Conservation (phyloP, 345 rosid species). For the Salix koriyanagi region DNA sequence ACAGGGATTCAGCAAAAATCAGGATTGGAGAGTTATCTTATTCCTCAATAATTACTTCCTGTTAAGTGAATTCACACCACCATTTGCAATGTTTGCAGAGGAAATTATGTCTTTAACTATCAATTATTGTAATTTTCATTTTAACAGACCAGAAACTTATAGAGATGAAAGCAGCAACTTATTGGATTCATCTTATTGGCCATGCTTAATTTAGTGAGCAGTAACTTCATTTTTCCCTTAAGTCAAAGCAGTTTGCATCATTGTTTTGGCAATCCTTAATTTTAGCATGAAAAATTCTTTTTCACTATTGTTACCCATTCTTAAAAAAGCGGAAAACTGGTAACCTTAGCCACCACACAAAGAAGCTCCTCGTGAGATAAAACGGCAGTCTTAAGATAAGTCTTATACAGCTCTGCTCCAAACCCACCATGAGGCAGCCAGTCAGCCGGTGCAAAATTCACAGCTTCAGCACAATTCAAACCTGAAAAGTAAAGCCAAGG, state of each 20-base stretch:
- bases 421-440: constrained; percentile 95
- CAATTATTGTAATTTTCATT: not conserved
- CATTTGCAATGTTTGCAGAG: not conserved
- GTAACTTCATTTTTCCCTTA: no score
- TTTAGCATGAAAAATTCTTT: not conserved
- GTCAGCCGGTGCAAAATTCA: constrained; percentile 97
- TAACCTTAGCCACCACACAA: constrained; percentile 80
- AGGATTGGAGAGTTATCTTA: not conserved
- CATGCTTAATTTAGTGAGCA: no score
- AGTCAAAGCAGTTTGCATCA: no score
- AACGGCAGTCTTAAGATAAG: constrained; percentile 77
- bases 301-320: not conserved
- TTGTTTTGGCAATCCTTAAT: no score
- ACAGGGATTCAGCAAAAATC: not conserved
- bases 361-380: constrained; percentile 98
- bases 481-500: constrained; percentile 42
- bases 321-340: constrained; percentile 13
- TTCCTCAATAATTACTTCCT: no score
- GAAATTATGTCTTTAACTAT: not conserved
- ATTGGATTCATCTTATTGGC: no score
- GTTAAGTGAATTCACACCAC: no score
- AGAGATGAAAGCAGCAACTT: no score
- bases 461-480: constrained; percentile 97
- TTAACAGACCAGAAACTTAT: not conserved
- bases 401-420: constrained; percentile 74